A percentile compares a stretch with the other conserved stretches of the same genome.
phyloP scores from a whole-genome alignment of 495 filamentous ascomycete species.

The Penicillium cataractarum region DNA sequence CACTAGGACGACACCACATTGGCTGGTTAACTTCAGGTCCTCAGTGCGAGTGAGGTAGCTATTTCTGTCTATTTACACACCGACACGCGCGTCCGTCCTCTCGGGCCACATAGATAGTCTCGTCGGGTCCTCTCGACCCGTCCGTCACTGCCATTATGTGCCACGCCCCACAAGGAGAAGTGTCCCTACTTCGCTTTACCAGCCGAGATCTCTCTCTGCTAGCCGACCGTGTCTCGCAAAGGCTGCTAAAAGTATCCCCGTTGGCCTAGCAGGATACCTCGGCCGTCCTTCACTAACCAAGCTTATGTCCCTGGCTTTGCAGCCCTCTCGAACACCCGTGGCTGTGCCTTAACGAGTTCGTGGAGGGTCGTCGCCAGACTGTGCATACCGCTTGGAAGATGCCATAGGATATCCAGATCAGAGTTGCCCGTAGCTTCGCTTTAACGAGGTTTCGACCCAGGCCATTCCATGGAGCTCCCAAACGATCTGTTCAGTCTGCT shows the following conservation, averaged over 20 bases:
- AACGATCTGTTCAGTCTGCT: background rate
- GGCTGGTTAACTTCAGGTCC: background rate
- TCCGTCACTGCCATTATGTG: background rate
- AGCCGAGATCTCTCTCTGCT: background rate
- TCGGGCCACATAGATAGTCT: slow-evolving; percentile 2
- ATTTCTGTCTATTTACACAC: background rate
- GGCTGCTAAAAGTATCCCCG: slow-evolving; percentile 2
- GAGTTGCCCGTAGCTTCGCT: slow-evolving; percentile 13
- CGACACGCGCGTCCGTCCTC: too few species aligned
- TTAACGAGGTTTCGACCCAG: slow-evolving; percentile 10
- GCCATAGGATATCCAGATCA: slow-evolving; percentile 1
- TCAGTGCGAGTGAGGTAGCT: slow-evolving; percentile 4
- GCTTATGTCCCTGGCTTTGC: slow-evolving; percentile 2
- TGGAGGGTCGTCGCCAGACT: slow-evolving; percentile 6
- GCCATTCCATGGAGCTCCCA: slow-evolving; percentile 1
- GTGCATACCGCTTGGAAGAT: slow-evolving; percentile 4
- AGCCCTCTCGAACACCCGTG: background rate
- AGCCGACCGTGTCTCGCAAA: too few species aligned
- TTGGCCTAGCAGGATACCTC: slow-evolving; percentile 9
- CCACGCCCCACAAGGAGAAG: slow-evolving; percentile 1
- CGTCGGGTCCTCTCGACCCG: slow-evolving; percentile 1
- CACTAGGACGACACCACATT: slow-evolving; percentile 4
- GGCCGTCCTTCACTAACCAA: slow-evolving; percentile 7
- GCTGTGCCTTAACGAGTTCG: slow-evolving; percentile 10
- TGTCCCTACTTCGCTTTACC: background rate